These are phyloP conservation scores for Castanea sativa DNA, from an alignment of 306 rosid genomes.

Conservation along the genomic window DNA sequence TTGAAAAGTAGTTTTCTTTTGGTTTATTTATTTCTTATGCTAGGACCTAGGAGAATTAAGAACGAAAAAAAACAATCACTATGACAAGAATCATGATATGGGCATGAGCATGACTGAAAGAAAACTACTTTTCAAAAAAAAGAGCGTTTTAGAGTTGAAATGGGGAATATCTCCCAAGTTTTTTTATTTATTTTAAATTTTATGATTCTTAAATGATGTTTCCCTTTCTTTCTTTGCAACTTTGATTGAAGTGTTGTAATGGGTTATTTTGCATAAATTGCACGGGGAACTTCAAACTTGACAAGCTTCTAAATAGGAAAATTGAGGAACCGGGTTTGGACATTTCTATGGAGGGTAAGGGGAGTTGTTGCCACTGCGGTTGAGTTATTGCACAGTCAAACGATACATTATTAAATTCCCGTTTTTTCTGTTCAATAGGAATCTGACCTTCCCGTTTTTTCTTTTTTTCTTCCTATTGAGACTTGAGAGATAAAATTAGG, in stretches of 20 bases:
- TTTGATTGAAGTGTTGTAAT: slow-evolving; percentile 13
- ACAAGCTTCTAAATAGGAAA: slow-evolving; percentile 76
- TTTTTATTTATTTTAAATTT: background rate
- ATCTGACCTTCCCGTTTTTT: no score
- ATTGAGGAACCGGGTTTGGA: slow-evolving; percentile 78
- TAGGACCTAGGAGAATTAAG: no score
- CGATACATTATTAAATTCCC: background rate
- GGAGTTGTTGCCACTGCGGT: slow-evolving; percentile 80
- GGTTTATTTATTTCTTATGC: no score
- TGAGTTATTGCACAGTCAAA: slow-evolving; percentile 72
- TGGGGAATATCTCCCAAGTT: slow-evolving; percentile 45
- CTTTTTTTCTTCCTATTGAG: background rate
- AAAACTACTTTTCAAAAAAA: background rate
- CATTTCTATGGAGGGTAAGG: slow-evolving; percentile 66
- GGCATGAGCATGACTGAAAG: no score
- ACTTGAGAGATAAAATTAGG: background rate
- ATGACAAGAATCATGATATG: no score
- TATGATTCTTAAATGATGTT: slow-evolving; percentile 2
- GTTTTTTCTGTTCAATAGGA: background rate
- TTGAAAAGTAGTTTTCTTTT: no score
- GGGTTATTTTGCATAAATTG: slow-evolving; percentile 53
- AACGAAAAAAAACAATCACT: no score
- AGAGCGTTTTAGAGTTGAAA: slow-evolving; percentile 76
- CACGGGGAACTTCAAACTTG: slow-evolving; percentile 88
- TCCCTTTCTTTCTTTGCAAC: background rate